These are phyloP conservation scores for Beauveria bassiana DNA, from an alignment of 2,329 filamentous ascomycete species.

Conservation along the genomic window DNA sequence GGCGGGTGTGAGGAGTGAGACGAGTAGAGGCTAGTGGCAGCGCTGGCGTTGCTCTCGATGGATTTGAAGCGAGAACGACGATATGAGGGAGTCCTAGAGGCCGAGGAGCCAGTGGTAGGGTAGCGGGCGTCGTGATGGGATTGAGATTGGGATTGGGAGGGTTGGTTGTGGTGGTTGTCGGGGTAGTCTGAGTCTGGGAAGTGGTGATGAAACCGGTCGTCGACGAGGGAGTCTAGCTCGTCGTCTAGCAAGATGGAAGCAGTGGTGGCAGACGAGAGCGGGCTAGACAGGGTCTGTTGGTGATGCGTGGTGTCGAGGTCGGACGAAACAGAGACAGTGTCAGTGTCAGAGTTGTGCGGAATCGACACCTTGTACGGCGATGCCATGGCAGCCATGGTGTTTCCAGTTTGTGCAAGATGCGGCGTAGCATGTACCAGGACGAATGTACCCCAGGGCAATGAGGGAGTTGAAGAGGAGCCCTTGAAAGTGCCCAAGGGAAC, in stretches of 20 bases:
- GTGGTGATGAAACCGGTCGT: conserved; percentile 1
- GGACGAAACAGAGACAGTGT: conserved; percentile 27
- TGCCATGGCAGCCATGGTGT: conserved; percentile 10
- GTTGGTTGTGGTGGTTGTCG: conserved; percentile 8
- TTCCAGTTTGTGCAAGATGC: conserved; percentile 1
- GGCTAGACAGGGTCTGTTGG: background rate
- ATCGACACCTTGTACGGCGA: conserved; percentile 5
- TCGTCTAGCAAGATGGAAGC: background rate
- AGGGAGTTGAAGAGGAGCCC: background rate
- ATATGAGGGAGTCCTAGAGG: background rate
- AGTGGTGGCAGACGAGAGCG: background rate
- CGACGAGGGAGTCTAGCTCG: conserved; percentile 4
- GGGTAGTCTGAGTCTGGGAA: conserved; percentile 1
- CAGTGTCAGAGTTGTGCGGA: conserved; percentile 21
- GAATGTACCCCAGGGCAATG: background rate
- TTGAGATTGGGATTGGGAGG: background rate
- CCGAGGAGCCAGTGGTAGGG: background rate
- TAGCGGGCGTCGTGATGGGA: background rate
- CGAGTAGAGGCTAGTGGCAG: conserved; percentile 15
- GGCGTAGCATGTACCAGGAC: background rate
- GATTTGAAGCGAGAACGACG: conserved; percentile 6
- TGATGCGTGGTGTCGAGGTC: background rate
- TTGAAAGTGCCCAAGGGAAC: background rate
- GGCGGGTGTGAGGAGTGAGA: conserved; percentile 20
- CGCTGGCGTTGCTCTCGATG: conserved; percentile 12